Evolutionary conservation across 805 yeast genomes (phyloP).

Genomic region (Lachancea thermotolerans): DNA sequence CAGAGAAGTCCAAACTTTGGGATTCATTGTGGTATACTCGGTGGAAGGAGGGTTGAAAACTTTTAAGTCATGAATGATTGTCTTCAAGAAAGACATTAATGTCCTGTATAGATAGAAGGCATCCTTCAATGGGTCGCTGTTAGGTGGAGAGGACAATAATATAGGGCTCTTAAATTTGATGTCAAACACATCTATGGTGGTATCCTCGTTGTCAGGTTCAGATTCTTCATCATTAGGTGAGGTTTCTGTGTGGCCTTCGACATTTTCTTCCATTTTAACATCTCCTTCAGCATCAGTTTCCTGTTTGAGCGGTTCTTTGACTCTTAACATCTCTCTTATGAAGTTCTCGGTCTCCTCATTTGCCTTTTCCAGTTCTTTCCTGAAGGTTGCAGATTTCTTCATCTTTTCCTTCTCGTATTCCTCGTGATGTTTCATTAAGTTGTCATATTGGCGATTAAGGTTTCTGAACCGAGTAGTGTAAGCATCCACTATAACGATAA

Average conservation of each 20-base stretch:
- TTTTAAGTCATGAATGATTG: constrained; percentile 82
- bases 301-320: constrained; percentile 25
- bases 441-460: constrained; percentile 63
- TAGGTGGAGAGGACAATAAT: constrained; percentile 42
- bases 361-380: constrained; percentile 29
- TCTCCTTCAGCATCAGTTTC: constrained; percentile 17
- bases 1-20: constrained; percentile 71
- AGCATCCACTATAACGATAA: constrained; percentile 81
- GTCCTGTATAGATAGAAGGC: constrained; percentile 85
- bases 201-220: constrained; percentile 3
- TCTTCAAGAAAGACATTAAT: constrained; percentile 80
- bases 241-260: constrained; percentile 4
- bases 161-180: constrained; percentile 52
- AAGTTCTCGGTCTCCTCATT: constrained; percentile 35
- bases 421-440: constrained; percentile 56
- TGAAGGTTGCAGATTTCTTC: constrained; percentile 39
- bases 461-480: constrained; percentile 76
- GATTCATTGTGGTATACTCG: constrained; percentile 42
- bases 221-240: constrained; percentile 10
- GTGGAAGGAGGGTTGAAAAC: constrained; percentile 80
- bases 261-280: constrained; percentile 9
- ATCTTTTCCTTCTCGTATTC: constrained; percentile 41
- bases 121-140: constrained; percentile 68
- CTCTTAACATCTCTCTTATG: constrained; percentile 26
- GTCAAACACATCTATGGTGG: constrained; percentile 37